Evolutionary conservation across 306 rosid genomes (phyloP).

Genomic region (Cucurbita argyrosperma): DNA sequence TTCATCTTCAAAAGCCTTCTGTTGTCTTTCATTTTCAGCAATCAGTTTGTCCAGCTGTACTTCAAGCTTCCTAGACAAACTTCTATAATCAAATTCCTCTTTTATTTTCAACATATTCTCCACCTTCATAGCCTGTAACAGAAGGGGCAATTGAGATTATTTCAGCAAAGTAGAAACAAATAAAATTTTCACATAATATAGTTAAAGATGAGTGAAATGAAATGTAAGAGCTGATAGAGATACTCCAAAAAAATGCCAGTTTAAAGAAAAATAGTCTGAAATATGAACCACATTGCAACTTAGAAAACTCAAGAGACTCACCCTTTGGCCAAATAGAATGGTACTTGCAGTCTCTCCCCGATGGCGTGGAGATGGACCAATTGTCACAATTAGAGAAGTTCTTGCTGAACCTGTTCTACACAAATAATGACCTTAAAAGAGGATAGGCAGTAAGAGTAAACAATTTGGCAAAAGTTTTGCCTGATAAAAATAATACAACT

Average conservation of each 20-base stretch:
- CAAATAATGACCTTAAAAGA: neutral
- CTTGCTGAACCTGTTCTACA: constrained; percentile 73
- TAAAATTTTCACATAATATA: neutral
- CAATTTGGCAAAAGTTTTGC: neutral
- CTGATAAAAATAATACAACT: neutral
- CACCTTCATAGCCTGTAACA: constrained; percentile 85
- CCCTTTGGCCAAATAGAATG: constrained; percentile 93
- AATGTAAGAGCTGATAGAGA: neutral
- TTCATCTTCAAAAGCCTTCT: constrained; percentile 70
- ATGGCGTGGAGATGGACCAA: constrained; percentile 98
- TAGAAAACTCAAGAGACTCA: neutral
- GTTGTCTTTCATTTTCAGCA: constrained; percentile 89
- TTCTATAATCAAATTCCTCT: constrained; percentile 97
- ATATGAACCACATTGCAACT: neutral
- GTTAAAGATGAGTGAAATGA: neutral
- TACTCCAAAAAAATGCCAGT: neutral
- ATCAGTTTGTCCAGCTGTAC: constrained; percentile 77
- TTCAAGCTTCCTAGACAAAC: constrained; percentile 84
- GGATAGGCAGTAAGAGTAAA: neutral
- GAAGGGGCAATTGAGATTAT: constrained; percentile 2
- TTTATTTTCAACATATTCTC: constrained; percentile 92
- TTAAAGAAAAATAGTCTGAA: neutral
- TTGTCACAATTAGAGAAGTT: constrained; percentile 88
- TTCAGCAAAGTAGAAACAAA: neutral
- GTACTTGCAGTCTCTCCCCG: constrained; percentile 98